These are phyloP conservation scores for Epichloe festucae DNA, from an alignment of 2,329 filamentous ascomycete species.

Conservation along the genomic window DNA sequence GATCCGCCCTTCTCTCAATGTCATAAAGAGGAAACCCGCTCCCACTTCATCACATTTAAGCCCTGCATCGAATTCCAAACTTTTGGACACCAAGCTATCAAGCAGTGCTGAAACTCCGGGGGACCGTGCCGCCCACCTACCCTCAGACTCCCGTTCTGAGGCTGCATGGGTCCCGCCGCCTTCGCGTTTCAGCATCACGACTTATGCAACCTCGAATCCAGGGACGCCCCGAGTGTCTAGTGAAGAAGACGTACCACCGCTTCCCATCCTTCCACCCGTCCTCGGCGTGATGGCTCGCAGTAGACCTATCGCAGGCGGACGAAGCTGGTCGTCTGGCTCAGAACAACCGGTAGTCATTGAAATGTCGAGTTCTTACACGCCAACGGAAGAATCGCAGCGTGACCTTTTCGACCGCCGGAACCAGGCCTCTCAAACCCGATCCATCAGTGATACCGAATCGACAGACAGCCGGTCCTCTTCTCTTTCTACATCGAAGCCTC, in stretches of 20 bases:
- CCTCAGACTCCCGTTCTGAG: slow-evolving; percentile 11
- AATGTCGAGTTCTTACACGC: slow-evolving; percentile 10
- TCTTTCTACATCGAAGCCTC: slow-evolving; percentile 39
- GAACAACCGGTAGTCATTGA: slow-evolving; percentile 18
- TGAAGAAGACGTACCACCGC: slow-evolving; percentile 14
- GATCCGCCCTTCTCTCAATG: slow-evolving; percentile 19
- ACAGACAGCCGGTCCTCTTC: slow-evolving; percentile 17
- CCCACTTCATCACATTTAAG: slow-evolving; percentile 12
- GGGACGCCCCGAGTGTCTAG: slow-evolving; percentile 15
- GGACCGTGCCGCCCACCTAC: slow-evolving; percentile 4
- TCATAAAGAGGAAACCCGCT: slow-evolving; percentile 34
- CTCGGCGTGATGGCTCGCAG: slow-evolving; percentile 20
- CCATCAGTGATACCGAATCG: slow-evolving; percentile 3
- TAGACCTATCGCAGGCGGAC: slow-evolving; percentile 16
- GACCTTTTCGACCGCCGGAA: neutral
- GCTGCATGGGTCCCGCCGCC: slow-evolving; percentile 35
- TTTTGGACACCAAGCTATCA: slow-evolving; percentile 1
- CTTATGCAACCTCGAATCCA: slow-evolving; percentile 38
- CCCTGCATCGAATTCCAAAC: slow-evolving; percentile 1
- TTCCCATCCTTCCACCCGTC: slow-evolving; percentile 13
- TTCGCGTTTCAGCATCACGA: slow-evolving; percentile 53
- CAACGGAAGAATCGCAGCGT: neutral
- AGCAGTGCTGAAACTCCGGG: slow-evolving; percentile 12
- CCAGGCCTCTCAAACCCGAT: slow-evolving; percentile 1
- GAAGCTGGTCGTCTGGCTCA: slow-evolving; percentile 9